Base-by-base conservation (phyloP, 345 rosid genomes). In the Eucalyptus regnans region DNA sequence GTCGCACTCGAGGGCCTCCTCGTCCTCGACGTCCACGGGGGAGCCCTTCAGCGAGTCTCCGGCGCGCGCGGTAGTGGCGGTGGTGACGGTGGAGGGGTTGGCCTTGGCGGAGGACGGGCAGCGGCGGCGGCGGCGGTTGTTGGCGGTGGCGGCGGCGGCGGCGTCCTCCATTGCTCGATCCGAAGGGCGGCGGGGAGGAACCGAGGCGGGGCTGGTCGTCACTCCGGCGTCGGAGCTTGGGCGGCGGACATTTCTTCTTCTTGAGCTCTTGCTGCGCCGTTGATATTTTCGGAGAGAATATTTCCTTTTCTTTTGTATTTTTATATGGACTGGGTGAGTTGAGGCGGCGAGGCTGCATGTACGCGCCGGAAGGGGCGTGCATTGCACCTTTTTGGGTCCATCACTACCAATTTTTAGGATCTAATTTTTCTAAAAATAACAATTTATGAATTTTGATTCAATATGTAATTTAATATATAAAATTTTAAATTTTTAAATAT, bases 1-100 rank as follows among this genome's bases (percentile, higher is more conserved):
- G 89, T 96, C 97, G 44, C 91, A 93, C 62, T 91, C 94, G 83
- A 22, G 83, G 83, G 83, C 83, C 27, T 76, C 83, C 33, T 50
- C 87, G 87, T 85, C 81, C 3, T 71, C 87, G 25, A 58, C 87
- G 87, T 85, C 62, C 7, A 56, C 87, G 43, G 60, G 7, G 41
- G 60, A 86, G 37, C 51, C 83, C 83, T 41, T 76, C 76, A 89
- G 90, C 87, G 54, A 87, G 88, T 17, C 88, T 37, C 41, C 88
- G 68, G 54, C 20, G 88, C 87, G 25, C 81, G 62, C 49, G 81
- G 56, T 85, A 86, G 90, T 68, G 49, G 87, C 56, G 31, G 90
- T 29, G 76, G 91, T 60, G 31, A 89, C 92, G 81, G 89, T 92
- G 44, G 85, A 64, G 91, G 89, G 89, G 86, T 87, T 87, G 87